These are phyloP conservation scores for Kickxella alabastrina DNA, from an alignment of 192 early-diverging fungal species.

Conservation along the genomic window DNA sequence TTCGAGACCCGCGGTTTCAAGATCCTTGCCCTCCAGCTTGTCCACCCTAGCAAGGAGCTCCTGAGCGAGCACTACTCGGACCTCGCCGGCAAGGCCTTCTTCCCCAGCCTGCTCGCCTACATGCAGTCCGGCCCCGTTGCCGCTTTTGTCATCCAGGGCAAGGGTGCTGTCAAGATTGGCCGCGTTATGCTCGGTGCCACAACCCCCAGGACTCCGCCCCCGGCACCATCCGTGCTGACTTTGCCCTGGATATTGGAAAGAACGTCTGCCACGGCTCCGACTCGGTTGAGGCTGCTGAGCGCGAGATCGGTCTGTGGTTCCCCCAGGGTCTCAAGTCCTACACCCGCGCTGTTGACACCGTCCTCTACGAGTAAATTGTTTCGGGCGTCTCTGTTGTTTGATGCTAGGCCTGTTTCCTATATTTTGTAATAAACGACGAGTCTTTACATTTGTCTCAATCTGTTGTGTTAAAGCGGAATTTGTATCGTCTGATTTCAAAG, in stretches of 20 bases:
- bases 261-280: slow-evolving; percentile 96
- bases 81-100: slow-evolving; percentile 81
- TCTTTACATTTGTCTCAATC: no score
- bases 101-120: slow-evolving; percentile 76
- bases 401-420: not conserved
- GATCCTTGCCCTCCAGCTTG: slow-evolving; percentile 78
- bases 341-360: slow-evolving; percentile 56
- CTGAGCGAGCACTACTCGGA: slow-evolving; percentile 82
- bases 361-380: slow-evolving; percentile 71
- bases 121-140: slow-evolving; percentile 94
- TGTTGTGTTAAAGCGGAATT: no score
- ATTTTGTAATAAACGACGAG: no score
- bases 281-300: slow-evolving; percentile 81
- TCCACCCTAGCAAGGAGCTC: slow-evolving; percentile 66
- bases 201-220: slow-evolving; percentile 84
- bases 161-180: slow-evolving; percentile 86
- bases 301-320: slow-evolving; percentile 86
- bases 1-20: slow-evolving; percentile 91
- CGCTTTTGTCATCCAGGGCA: slow-evolving; percentile 91
- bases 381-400: no score
- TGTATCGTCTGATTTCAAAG: no score
- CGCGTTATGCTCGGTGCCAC: slow-evolving; percentile 85
- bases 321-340: slow-evolving; percentile 61
- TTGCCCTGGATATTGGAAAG: slow-evolving; percentile 73
- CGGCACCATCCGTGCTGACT: slow-evolving; percentile 96